Evolutionary conservation across 768 basidiomycete species (phyloP).

Genomic region (Leucocoprinus birnbaumii): DNA sequence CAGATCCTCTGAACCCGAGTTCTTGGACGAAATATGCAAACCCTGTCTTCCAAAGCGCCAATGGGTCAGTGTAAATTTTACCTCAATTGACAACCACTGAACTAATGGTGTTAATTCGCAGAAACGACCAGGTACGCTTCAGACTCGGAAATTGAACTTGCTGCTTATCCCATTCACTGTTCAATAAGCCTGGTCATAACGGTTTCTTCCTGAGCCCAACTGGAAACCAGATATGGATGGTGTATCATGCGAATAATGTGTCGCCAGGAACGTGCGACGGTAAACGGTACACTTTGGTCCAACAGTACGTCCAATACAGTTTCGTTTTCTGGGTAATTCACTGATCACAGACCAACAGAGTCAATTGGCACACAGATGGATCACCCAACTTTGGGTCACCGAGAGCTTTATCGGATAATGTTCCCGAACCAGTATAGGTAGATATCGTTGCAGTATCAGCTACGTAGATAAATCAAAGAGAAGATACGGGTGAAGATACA

Average conservation of each 20-base stretch:
- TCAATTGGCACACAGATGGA: not conserved
- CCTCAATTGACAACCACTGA: not conserved
- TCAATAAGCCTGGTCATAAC: constrained; percentile 30
- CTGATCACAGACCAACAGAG: not conserved
- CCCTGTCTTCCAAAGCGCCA: constrained; percentile 26
- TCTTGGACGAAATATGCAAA: constrained; percentile 28
- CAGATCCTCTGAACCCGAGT: constrained; percentile 25
- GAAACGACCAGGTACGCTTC: not conserved
- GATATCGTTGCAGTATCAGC: too few species aligned
- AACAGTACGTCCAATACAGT: constrained; percentile 19
- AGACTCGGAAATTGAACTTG: not conserved
- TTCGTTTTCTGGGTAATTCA: too few species aligned
- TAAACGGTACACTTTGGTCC: constrained; percentile 22
- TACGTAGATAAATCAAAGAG: too few species aligned
- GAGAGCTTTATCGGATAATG: not conserved
- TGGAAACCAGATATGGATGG: constrained; percentile 22
- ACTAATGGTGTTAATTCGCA: not conserved
- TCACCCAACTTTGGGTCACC: not conserved
- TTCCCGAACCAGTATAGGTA: not conserved
- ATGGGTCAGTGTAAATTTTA: constrained; percentile 17
- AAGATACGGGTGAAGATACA: too few species aligned
- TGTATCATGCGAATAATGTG: constrained; percentile 9
- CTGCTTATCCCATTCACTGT: not conserved
- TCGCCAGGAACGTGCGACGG: constrained; percentile 24
- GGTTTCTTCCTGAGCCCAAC: constrained; percentile 31